Evolutionary conservation across 2,329 filamentous ascomycete species (phyloP).

Genomic region (Aspergillus hiratsukae): DNA sequence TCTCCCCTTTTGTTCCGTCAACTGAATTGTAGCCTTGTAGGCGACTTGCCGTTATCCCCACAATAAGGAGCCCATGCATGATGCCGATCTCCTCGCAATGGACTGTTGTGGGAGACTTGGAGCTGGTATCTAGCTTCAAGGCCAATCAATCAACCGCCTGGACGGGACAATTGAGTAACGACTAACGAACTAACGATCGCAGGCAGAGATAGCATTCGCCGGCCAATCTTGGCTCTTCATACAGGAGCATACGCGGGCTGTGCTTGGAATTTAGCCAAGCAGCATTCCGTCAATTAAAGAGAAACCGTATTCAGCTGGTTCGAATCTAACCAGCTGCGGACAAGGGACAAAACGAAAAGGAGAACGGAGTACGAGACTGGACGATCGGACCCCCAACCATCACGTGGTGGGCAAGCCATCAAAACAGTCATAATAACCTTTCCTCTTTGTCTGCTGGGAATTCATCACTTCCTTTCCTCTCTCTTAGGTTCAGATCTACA

Average conservation of each 20-base stretch:
- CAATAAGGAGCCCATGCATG: neutral
- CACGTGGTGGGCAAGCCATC: neutral
- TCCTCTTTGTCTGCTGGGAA: neutral
- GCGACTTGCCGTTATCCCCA: neutral
- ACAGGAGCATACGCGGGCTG: neutral
- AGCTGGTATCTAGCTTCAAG: neutral
- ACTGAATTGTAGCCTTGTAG: neutral
- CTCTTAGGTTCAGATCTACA: neutral
- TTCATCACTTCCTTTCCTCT: neutral
- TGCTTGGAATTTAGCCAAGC: neutral
- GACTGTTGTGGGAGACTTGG: neutral
- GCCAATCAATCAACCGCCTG: neutral
- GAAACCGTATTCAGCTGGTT: neutral
- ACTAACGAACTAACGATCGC: too few relatives aligned
- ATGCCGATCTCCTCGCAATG: neutral
- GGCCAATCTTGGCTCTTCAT: neutral
- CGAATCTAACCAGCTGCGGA: neutral
- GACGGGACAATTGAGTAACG: neutral
- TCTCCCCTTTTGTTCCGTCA: neutral
- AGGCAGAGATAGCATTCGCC: neutral
- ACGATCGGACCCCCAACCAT: neutral
- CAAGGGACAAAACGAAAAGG: neutral
- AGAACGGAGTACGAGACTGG: neutral
- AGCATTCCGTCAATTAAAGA: neutral
- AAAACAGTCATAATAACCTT: neutral